Base-by-base conservation (phyloP, 2,329 filamentous ascomycete genomes). In the Colletotrichum plurivorum region DNA sequence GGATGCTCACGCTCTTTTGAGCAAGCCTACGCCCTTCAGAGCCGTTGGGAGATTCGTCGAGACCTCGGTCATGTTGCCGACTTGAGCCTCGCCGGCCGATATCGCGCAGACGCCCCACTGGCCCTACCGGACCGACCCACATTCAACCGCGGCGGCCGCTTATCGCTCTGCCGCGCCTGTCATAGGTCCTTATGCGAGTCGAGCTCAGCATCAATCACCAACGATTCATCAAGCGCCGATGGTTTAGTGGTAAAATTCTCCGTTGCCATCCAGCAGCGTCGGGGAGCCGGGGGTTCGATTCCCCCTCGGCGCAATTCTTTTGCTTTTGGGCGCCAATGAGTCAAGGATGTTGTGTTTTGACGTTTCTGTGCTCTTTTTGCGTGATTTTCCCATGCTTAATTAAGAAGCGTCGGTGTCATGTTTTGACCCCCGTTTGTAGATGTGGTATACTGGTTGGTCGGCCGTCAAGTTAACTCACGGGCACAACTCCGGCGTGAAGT, bases 211-310 rank as follows among this genome's bases (percentile, higher is more conserved):
- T 31, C 49, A 9, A 13, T 16, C 22, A 51, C 7, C 12, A 52
- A n/a, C 13, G 25, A 31, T 52, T 36, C 49, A 31, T 48, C 45
- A 36, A 36, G 49, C 49, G 49, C 49, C 49, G 49, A 52, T 27
- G 49, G 49, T 52, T 52, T 52, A 52, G 49, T 52, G 49, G 49
- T 52, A 52, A 52, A 52, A 52, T 52, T 52, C 49, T 52, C 49
- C 49, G 49, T 27, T 52, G 49, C 49, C 49, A 27, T 31, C 49
- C 20, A 52, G 49, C 49, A 52, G 49, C 49, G 49, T 52, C 49
- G 49, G 49, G 49, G 49, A 52, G 49, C 49, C 49, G 49, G 49
- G 49, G 49, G 49, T 52, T 52, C 49, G 49, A 52, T 52, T 52
- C 49, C 49, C 49, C 49, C 49, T 52, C 49, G 49, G 49, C 49